Evolutionary conservation across 2,329 filamentous ascomycete genomes (phyloP), one percentile per base, ranked within the genome.

Genomic region (Fusarium annulatum): DNA sequence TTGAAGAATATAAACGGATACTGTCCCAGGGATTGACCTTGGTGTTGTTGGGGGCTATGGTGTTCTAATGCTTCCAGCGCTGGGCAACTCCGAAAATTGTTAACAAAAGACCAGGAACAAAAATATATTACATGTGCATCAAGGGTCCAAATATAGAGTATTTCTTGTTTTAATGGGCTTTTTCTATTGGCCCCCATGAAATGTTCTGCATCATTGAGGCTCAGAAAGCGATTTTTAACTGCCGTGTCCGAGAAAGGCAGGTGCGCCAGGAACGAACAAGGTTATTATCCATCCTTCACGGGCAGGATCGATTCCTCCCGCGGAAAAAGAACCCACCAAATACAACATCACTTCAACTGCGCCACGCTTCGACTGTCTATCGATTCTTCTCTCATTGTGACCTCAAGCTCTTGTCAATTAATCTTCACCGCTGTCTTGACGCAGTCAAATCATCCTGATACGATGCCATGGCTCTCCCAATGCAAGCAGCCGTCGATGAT

Each of bases 401-500:
- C 42, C 34, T n/a, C 14, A n/a, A 36, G 5, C 21, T 18, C 16
- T 62, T 38, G 30, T 28, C n/a, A 19, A 55, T 42, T 4, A 4
- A 55, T 34, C 9, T 21, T 55, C 42, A 49, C 64, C 64, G 55
- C 48, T 39, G 33, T 33, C 30, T 39, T 33, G 34, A 38, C 15
- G 28, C 39, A 45, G 30, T 11, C 52, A 19, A 63, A 63, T 55
- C 33, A 36, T 51, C n/a, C 34, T 51, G 39, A 60, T 42, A 42
- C 51, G 39, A 61, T 26, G 23, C n/a, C 18, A 52, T 67, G 43
- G 36, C 43, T 36, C 38, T 46, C 23, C 18, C 14, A 26, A 60
- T 73, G 71, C 70, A 73, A 55, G 67, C 62, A 69, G 46, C 70
- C 70, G 71, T 52, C n/a, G n/a, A 33, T 41, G 52, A 14, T 53